Evolutionary conservation across 2,329 filamentous ascomycete genomes (phyloP).

Genomic region (Diaporthe ilicicola): DNA sequence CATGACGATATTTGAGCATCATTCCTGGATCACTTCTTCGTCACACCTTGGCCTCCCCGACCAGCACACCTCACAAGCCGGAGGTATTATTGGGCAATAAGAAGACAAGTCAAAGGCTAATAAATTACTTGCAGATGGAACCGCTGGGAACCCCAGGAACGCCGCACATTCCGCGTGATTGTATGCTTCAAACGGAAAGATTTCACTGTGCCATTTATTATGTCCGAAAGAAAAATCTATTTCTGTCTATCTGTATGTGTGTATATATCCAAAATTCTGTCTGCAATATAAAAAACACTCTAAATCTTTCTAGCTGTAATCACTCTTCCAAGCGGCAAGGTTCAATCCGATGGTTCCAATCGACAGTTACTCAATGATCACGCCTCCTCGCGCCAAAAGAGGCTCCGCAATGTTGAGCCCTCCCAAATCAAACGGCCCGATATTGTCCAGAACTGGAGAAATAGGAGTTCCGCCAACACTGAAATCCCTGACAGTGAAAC

Average conservation of each 20-base stretch:
- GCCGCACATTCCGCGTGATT: too few species aligned
- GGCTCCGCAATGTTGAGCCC: constrained; percentile 18
- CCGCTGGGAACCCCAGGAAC: too few species aligned
- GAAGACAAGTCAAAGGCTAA: too few species aligned
- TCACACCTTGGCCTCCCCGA: neutral
- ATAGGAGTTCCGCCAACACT: constrained; percentile 25
- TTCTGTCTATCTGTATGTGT: too few species aligned
- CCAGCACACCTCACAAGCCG: neutral
- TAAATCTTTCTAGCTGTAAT: neutral
- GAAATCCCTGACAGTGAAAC: constrained; percentile 31
- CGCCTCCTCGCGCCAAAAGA: neutral
- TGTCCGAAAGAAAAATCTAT: too few species aligned
- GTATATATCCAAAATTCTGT: too few species aligned
- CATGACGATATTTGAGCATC: neutral
- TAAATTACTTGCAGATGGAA: too few species aligned
- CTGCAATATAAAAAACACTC: too few species aligned
- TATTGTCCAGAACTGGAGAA: neutral
- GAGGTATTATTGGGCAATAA: neutral
- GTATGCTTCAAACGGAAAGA: too few species aligned
- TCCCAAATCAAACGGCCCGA: constrained; percentile 1
- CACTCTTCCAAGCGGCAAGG: neutral
- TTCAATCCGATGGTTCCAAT: too few species aligned
- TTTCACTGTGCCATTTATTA: too few species aligned
- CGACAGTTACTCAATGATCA: neutral
- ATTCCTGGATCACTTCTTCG: neutral